phyloP scores from a whole-genome alignment of 106 monocot genomes.

The Dendrobium catenatum region DNA sequence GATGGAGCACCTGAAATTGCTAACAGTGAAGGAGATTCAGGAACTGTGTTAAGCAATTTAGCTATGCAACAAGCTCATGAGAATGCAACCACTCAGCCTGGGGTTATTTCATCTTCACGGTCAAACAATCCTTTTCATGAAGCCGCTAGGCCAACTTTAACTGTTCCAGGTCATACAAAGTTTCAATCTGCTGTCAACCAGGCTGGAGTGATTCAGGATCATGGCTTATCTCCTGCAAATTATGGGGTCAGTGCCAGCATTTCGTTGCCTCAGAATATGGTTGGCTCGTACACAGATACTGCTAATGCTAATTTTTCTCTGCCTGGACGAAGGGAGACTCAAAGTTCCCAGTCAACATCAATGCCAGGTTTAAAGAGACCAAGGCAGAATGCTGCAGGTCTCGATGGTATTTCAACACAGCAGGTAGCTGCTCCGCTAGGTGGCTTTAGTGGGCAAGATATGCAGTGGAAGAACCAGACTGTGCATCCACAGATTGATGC shows the following conservation, averaged over 20 bases:
- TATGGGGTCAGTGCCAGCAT: constrained; percentile 20
- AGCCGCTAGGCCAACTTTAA: constrained; percentile 27
- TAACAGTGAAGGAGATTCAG: constrained; percentile 19
- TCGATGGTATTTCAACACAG: constrained; percentile 50
- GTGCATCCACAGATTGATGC: constrained; percentile 45
- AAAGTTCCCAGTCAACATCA: constrained; percentile 35
- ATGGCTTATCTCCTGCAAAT: constrained; percentile 22
- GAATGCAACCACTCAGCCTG: constrained; percentile 20
- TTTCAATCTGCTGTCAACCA: constrained; percentile 32
- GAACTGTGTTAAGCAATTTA: constrained; percentile 22
- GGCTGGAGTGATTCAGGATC: constrained; percentile 28
- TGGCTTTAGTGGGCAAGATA: constrained; percentile 39
- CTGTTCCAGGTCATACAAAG: constrained; percentile 30
- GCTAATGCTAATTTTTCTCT: constrained; percentile 16
- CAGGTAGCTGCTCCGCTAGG: constrained; percentile 31
- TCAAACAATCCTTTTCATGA: constrained; percentile 37
- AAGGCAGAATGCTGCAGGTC: constrained; percentile 32
- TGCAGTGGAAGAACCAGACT: constrained; percentile 60
- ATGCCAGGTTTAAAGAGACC: constrained; percentile 29
- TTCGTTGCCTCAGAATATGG: constrained; percentile 37
- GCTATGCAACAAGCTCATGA: constrained; percentile 27
- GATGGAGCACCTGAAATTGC: constrained; percentile 36
- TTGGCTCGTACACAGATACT: constrained; percentile 32
- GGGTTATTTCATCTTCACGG: constrained; percentile 16
- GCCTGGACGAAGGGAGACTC: constrained; percentile 50